Evolutionary conservation across 164 flowering plant species (phyloP).

Genomic region (Buxus sempervirens): DNA sequence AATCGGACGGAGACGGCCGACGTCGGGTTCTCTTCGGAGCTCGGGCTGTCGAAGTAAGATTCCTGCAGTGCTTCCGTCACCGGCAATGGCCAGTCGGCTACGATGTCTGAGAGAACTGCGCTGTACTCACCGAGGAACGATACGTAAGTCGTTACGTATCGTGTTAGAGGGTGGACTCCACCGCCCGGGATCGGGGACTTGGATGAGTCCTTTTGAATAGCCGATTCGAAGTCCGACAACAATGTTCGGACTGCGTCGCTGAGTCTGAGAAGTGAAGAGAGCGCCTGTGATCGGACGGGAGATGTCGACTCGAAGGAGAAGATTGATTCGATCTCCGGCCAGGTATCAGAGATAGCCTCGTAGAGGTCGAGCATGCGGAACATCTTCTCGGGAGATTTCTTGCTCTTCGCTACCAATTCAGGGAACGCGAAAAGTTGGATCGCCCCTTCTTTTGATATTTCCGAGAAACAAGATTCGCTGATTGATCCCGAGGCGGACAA

Average conservation of each 20-base stretch:
- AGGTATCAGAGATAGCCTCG: slow-evolving; percentile 44
- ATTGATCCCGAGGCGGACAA: slow-evolving; percentile 47
- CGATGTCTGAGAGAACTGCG: slow-evolving; percentile 33
- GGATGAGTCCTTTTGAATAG: slow-evolving; percentile 51
- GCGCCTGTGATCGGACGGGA: slow-evolving; percentile 38
- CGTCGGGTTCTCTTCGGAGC: slow-evolving; percentile 13
- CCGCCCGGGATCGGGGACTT: slow-evolving; percentile 45
- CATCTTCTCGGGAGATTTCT: slow-evolving; percentile 58
- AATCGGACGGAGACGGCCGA: slow-evolving; percentile 34
- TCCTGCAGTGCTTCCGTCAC: slow-evolving; percentile 33
- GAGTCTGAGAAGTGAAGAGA: slow-evolving; percentile 38
- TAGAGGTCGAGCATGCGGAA: slow-evolving; percentile 58
- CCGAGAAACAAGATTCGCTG: slow-evolving; percentile 48
- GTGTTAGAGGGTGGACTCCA: slow-evolving; percentile 56
- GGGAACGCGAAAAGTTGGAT: slow-evolving; percentile 42
- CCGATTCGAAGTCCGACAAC: slow-evolving; percentile 49
- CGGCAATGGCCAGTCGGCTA: slow-evolving; percentile 38
- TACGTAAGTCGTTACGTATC: slow-evolving; percentile 65
- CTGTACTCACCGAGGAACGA: slow-evolving; percentile 47
- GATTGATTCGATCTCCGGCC: slow-evolving; percentile 55
- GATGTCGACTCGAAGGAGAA: slow-evolving; percentile 53
- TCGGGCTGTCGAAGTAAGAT: slow-evolving; percentile 29
- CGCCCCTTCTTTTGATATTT: slow-evolving; percentile 43
- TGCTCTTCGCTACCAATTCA: slow-evolving; percentile 43
- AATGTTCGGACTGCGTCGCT: slow-evolving; percentile 49